Evolutionary conservation across 768 basidiomycete genomes (phyloP).

Genomic region (Lentinula sp.): DNA sequence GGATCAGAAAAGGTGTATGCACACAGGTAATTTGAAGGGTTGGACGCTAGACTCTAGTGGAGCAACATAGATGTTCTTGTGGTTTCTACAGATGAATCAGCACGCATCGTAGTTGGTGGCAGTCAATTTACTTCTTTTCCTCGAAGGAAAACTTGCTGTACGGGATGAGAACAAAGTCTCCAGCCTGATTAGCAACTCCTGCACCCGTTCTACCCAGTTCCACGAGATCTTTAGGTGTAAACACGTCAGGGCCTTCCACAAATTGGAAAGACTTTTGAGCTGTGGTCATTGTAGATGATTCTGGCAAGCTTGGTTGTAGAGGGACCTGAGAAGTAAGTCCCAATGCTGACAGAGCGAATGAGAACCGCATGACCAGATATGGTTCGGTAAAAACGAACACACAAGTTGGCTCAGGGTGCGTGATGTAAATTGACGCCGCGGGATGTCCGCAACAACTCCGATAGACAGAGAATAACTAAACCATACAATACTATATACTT

Average conservation of each 20-base stretch:
- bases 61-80: slow-evolving; percentile 60
- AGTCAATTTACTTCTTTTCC: slow-evolving; percentile 56
- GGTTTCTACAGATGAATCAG: slow-evolving; percentile 40
- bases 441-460: not conserved
- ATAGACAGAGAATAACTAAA: not conserved
- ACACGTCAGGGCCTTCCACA: slow-evolving; percentile 50
- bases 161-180: slow-evolving; percentile 63
- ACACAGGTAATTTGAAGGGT: slow-evolving; percentile 48
- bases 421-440: not conserved
- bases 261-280: slow-evolving; percentile 40
- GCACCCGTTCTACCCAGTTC: slow-evolving; percentile 59
- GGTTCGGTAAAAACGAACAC: not conserved
- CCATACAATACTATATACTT: slow-evolving; percentile 4
- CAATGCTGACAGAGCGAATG: slow-evolving; percentile 36
- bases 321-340: slow-evolving; percentile 52
- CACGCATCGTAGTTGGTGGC: not conserved
- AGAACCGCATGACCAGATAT: slow-evolving; percentile 40
- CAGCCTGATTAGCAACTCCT: slow-evolving; percentile 61
- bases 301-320: slow-evolving; percentile 22
- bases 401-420: not conserved
- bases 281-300: slow-evolving; percentile 17
- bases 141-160: slow-evolving; percentile 66
- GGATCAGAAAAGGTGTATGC: slow-evolving; percentile 12
- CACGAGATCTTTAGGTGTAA: slow-evolving; percentile 69
- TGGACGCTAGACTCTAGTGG: slow-evolving; percentile 43